Base-by-base conservation (phyloP, 2,329 filamentous ascomycete genomes). In the Exophiala oligosperma region DNA sequence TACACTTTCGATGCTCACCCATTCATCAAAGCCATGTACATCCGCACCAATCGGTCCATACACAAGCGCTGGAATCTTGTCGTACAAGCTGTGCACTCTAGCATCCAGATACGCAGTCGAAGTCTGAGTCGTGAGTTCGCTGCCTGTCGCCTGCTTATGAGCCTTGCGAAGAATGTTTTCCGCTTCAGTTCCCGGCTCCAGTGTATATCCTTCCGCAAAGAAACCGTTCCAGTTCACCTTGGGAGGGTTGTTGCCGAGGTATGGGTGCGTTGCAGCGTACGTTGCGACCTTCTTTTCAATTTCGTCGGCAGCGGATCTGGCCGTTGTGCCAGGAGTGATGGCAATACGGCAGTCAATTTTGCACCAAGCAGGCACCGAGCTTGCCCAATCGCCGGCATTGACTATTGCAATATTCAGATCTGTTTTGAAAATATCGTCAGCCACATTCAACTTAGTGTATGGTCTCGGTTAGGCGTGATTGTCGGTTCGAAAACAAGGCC, bases 11-110 rank as follows among this genome's bases (percentile, higher is more conserved):
- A 76, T 70, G 17, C 79, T 74, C 0, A 79, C 79, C 74, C 76
- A 83, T 66, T 84, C 81, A 52, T 79, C 75, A 44, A 79, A 79
- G 0, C 71, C 72, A 63, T 84, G 80, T 2, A 83, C 63, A 0
- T 81, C 81, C 4, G 74, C 72, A n/a, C 49, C 52, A 12, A 64
- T 55, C 3, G 56, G 59, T 11, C 62, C 62, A 49, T 64, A 64
- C 17, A 54, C 56, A 46, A 64, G 47, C 2, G 62, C 59, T 21
- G 62, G 59, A 6, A 62, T 58, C 35, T 57, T 60, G 41, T 62
- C 62, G 40, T 64, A 64, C 41, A 64, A 35, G 28, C 44, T 52
- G 46, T 64, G 62, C 3, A 64, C 56, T 14, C 62, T 35, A 5
- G 62, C 56, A 35, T 64, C 62, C 8, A 64, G 50, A 49, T 64